These are phyloP conservation scores for Phytophthora foliorum DNA, from an alignment of 352 stramenopile species.

Conservation along the genomic window DNA sequence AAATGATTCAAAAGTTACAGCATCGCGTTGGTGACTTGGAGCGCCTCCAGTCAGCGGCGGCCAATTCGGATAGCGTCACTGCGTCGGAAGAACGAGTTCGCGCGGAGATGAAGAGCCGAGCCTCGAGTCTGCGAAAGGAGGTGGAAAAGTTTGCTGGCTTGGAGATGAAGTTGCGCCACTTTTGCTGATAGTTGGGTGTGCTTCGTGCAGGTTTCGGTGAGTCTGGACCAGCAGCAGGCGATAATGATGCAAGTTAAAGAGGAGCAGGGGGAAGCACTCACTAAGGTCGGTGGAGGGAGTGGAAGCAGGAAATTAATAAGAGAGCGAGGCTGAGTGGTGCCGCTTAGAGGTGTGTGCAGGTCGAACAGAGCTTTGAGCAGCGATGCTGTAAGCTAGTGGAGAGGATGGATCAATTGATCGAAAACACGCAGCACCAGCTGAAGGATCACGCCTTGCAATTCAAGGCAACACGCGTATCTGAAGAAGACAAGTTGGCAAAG, in stretches of 20 bases:
- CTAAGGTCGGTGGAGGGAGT: conserved; percentile 2
- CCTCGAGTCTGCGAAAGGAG: conserved; percentile 28
- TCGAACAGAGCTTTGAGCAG: conserved; percentile 19
- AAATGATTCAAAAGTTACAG: conserved; percentile 34
- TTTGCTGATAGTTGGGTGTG: not conserved
- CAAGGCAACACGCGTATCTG: conserved; percentile 6
- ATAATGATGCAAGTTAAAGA: conserved; percentile 1
- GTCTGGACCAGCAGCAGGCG: conserved; percentile 24
- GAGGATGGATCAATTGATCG: conserved; percentile 6
- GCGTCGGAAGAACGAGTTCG: conserved; percentile 25
- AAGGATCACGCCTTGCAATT: conserved; percentile 18
- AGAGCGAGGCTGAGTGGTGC: not conserved
- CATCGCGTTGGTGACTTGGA: conserved; percentile 31
- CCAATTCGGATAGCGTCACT: conserved; percentile 1
- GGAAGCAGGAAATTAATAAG: not conserved
- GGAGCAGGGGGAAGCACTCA: conserved; percentile 3
- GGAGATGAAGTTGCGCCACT: not conserved
- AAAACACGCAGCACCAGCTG: conserved; percentile 15
- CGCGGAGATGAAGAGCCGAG: conserved; percentile 15
- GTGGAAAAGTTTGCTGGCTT: not conserved
- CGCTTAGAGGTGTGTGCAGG: conserved; percentile 16
- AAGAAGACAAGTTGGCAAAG: conserved; percentile 21
- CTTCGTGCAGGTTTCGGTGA: conserved; percentile 18
- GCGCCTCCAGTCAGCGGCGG: not conserved
- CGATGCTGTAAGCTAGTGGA: conserved; percentile 13